A percentile compares a stretch with the other conserved stretches of the same genome.
Conservation (phyloP, 75 land plant species). For the Picea glauca region DNA sequence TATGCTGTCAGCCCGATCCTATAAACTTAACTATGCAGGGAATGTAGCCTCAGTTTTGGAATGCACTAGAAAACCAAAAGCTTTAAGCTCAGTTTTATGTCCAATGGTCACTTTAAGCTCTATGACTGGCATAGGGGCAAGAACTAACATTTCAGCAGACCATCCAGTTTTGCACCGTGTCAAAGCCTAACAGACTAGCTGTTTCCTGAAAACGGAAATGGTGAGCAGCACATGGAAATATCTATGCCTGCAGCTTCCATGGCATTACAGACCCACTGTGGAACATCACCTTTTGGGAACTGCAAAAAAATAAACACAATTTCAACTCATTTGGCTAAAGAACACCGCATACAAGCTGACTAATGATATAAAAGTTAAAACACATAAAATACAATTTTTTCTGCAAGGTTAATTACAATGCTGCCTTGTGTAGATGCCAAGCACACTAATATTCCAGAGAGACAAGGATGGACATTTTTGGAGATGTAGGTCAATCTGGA, state of each 20-base stretch:
- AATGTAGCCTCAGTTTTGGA: too few relatives aligned
- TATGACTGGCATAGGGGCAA: too few relatives aligned
- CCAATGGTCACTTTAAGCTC: too few relatives aligned
- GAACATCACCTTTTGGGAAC: conserved; percentile 95
- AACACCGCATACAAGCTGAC: neutral
- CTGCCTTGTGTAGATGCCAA: neutral
- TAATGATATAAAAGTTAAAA: neutral
- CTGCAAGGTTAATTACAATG: neutral
- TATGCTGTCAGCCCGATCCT: too few relatives aligned
- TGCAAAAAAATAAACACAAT: conserved; percentile 13
- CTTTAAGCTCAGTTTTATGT: too few relatives aligned
- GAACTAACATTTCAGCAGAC: too few relatives aligned
- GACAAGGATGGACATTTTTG: neutral
- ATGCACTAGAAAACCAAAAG: too few relatives aligned
- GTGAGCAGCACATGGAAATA: conserved; percentile 75
- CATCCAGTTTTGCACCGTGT: too few relatives aligned
- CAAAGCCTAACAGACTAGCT: too few relatives aligned
- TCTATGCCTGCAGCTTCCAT: conserved; percentile 99
- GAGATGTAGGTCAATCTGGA: too few relatives aligned
- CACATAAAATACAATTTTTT: neutral
- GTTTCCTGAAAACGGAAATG: conserved; percentile 12
- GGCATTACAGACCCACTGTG: conserved; percentile 98
- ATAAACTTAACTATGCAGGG: too few relatives aligned
- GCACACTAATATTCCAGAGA: neutral
- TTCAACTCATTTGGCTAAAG: neutral